Conservation (phyloP, 2,329 filamentous ascomycete species). For the Claviceps quebecensis region DNA sequence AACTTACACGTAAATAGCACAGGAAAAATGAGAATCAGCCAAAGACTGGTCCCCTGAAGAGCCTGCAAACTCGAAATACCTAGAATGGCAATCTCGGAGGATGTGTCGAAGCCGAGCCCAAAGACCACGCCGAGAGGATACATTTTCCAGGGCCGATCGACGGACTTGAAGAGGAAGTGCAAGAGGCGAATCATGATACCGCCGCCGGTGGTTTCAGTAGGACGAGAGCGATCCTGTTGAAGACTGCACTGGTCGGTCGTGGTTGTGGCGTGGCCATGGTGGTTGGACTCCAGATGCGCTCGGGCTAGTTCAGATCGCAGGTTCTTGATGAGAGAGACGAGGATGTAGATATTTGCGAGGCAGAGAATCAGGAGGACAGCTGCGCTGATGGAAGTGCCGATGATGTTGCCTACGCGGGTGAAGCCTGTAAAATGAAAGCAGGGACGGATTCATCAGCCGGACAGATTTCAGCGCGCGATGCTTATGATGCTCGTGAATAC, state of each 20-base stretch:
- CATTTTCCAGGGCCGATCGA: slow-evolving; percentile 84
- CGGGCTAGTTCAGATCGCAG: slow-evolving; percentile 45
- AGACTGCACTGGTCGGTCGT: not conserved
- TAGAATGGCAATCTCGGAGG: slow-evolving; percentile 80
- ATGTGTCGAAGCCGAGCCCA: slow-evolving; percentile 89
- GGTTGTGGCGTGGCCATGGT: not conserved
- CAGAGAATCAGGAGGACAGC: slow-evolving; percentile 72
- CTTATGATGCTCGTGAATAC: too few relatives aligned
- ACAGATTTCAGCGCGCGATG: not conserved
- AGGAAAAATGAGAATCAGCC: slow-evolving; percentile 88
- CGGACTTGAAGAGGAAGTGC: slow-evolving; percentile 60
- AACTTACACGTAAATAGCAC: slow-evolving; percentile 65
- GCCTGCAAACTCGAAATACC: slow-evolving; percentile 84
- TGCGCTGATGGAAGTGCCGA: slow-evolving; percentile 78
- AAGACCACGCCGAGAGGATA: slow-evolving; percentile 81
- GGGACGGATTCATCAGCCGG: too few relatives aligned
- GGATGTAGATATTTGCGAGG: slow-evolving; percentile 71
- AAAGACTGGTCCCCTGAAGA: slow-evolving; percentile 73
- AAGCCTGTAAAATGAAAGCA: slow-evolving; percentile 34
- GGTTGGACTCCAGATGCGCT: not conserved
- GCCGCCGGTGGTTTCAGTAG: slow-evolving; percentile 41
- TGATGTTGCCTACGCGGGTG: slow-evolving; percentile 66
- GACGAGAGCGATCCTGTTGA: not conserved
- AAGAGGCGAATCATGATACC: slow-evolving; percentile 63
- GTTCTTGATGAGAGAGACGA: slow-evolving; percentile 61